Conservation (phyloP, 169 alveolate genomes). For the Plasmodium knowlesi region DNA sequence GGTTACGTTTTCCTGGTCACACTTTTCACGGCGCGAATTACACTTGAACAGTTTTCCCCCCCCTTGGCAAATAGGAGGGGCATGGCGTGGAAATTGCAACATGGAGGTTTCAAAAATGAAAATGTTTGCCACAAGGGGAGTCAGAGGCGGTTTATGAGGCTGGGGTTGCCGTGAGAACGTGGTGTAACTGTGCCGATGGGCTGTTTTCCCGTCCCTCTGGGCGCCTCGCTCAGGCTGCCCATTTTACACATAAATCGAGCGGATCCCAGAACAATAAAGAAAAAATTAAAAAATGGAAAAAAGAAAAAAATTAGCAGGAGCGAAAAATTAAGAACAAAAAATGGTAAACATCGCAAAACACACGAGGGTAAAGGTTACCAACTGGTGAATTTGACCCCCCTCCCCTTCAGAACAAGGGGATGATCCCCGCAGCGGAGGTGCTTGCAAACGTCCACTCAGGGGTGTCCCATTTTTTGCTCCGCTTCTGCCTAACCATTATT, state of each 20-base stretch:
- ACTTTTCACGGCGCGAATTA: not conserved
- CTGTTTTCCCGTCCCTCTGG: not conserved
- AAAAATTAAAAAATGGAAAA: not conserved
- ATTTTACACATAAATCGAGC: constrained; percentile 1
- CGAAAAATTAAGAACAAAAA: not conserved
- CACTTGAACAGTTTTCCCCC: not conserved
- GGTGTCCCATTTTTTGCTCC: not conserved
- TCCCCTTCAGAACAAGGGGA: not conserved
- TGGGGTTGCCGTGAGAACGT: not conserved
- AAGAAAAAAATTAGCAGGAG: not conserved
- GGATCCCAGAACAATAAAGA: not conserved
- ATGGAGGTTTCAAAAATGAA: not conserved
- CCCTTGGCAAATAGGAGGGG: not conserved
- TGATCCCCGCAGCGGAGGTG: not conserved
- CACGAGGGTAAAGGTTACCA: not conserved
- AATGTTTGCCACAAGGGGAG: not conserved
- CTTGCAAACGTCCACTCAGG: not conserved
- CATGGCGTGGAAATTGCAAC: not conserved
- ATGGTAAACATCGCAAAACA: not conserved
- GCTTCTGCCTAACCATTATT: not conserved
- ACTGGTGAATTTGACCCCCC: not conserved
- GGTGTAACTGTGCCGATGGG: not conserved
- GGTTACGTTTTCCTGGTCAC: not conserved
- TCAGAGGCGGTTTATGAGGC: not conserved
- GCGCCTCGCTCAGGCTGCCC: not conserved